phyloP scores from a whole-genome alignment of 164 flowering plant genomes.

The Paratinospora sagittata region DNA sequence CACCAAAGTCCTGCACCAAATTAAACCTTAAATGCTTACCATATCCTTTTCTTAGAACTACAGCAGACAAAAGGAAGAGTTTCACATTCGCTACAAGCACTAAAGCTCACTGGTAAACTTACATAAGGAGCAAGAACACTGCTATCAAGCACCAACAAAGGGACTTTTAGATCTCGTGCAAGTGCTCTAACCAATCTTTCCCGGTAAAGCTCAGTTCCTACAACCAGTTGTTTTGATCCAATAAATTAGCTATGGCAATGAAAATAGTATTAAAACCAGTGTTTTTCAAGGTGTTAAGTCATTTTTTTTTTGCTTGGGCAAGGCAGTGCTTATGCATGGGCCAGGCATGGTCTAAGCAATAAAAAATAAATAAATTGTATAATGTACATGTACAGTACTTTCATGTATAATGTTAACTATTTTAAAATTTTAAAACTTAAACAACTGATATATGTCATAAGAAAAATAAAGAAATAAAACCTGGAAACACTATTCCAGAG shows the following conservation, averaged over 20 bases:
- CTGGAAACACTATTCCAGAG: no score
- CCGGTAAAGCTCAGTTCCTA: slow-evolving; percentile 93
- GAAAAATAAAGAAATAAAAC: no score
- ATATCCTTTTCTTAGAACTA: background rate
- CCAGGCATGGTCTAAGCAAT: no score
- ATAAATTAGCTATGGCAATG: slow-evolving; percentile 1
- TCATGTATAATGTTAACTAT: no score
- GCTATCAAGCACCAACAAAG: slow-evolving; percentile 86
- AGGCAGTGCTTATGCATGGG: no score
- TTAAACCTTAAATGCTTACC: background rate
- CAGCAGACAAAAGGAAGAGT: background rate
- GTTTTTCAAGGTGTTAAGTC: no score
- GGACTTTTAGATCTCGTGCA: slow-evolving; percentile 78
- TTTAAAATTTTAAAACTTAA: no score
- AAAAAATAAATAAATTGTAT: no score
- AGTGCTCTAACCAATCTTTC: slow-evolving; percentile 92
- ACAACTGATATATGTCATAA: no score
- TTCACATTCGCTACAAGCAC: background rate
- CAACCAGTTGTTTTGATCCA: slow-evolving; percentile 4
- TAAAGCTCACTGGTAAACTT: slow-evolving; percentile 26
- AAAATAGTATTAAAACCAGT: background rate
- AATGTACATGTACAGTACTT: no score
- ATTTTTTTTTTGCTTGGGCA: no score
- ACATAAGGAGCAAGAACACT: slow-evolving; percentile 89
- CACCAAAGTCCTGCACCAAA: slow-evolving; percentile 66